phyloP scores from a whole-genome alignment of 2,329 filamentous ascomycete species.

The Hypoxylon sp. region DNA sequence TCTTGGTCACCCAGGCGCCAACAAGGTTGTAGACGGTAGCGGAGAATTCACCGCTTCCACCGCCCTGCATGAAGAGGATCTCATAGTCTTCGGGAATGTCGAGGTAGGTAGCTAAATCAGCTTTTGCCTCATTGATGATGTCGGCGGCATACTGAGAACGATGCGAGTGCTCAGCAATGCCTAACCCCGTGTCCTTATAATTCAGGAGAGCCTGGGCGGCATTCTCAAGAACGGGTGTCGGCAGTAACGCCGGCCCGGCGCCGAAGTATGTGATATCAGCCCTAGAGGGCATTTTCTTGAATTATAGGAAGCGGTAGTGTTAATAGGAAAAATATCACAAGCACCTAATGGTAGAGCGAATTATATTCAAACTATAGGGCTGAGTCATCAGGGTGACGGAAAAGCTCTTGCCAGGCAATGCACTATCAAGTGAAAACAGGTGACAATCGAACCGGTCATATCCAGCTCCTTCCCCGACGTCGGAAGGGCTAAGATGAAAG shows the following conservation, averaged over 20 bases:
- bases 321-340: not conserved
- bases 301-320: constrained; percentile 1
- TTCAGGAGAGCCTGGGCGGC: constrained; percentile 85
- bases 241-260: constrained; percentile 89
- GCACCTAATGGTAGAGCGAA: not conserved
- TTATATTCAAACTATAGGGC: constrained; percentile 17
- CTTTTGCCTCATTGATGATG: constrained; percentile 85
- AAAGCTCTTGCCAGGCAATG: constrained; percentile 7
- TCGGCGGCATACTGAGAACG: constrained; percentile 83
- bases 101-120: constrained; percentile 79
- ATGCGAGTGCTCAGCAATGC: constrained; percentile 91
- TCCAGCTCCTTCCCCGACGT: constrained; percentile 40
- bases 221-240: constrained; percentile 82
- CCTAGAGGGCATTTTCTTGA: constrained; percentile 40
- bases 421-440: constrained; percentile 33
- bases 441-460: constrained; percentile 21
- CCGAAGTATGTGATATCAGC: constrained; percentile 76
- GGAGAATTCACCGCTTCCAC: constrained; percentile 88
- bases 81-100: constrained; percentile 91
- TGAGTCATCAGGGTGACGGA: constrained; percentile 38
- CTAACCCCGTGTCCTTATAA: constrained; percentile 84
- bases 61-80: constrained; percentile 88
- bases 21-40: constrained; percentile 88
- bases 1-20: constrained; percentile 82
- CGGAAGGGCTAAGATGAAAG: constrained; percentile 37